These are phyloP conservation scores for Trichoderma koningii DNA, from an alignment of 2,329 filamentous ascomycete genomes.

Conservation along the genomic window DNA sequence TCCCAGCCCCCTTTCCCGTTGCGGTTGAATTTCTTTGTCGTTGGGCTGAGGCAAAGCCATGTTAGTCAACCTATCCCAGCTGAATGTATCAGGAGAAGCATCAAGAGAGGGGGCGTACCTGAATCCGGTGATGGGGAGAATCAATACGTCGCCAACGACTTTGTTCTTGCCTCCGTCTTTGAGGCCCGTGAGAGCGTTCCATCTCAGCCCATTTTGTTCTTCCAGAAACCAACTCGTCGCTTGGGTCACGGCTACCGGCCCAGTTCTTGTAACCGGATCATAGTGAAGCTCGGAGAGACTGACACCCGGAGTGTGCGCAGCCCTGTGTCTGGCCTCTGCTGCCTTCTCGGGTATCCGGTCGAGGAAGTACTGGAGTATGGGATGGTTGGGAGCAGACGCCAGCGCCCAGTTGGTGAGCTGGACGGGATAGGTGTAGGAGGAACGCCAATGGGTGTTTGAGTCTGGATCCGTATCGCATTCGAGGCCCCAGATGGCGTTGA, in stretches of 20 bases:
- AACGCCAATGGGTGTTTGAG: constrained; percentile 32
- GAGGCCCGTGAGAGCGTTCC: constrained; percentile 32
- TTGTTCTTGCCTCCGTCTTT: constrained; percentile 32
- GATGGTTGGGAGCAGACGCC: constrained; percentile 32
- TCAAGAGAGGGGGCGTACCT: constrained; percentile 23
- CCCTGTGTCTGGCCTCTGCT: constrained; percentile 16
- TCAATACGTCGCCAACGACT: constrained; percentile 31
- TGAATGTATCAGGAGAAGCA: not conserved
- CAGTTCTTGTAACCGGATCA: constrained; percentile 32
- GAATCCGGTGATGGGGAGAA: constrained; percentile 34
- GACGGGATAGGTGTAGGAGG: constrained; percentile 34
- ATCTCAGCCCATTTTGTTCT: constrained; percentile 31
- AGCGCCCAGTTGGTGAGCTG: constrained; percentile 35
- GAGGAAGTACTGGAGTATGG: constrained; percentile 30
- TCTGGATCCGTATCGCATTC: constrained; percentile 33
- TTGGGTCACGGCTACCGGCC: constrained; percentile 33
- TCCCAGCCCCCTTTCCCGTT: constrained; percentile 32
- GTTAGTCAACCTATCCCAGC: not conserved
- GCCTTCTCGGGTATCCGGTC: constrained; percentile 25
- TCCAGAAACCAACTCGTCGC: constrained; percentile 31
- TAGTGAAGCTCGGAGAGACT: not conserved
- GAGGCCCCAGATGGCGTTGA: constrained; percentile 32
- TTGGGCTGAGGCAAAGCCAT: constrained; percentile 20
- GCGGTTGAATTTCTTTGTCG: constrained; percentile 30
- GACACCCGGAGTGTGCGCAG: not conserved